Conservation (phyloP, 768 basidiomycete genomes). For the Amanita rubescens region DNA sequence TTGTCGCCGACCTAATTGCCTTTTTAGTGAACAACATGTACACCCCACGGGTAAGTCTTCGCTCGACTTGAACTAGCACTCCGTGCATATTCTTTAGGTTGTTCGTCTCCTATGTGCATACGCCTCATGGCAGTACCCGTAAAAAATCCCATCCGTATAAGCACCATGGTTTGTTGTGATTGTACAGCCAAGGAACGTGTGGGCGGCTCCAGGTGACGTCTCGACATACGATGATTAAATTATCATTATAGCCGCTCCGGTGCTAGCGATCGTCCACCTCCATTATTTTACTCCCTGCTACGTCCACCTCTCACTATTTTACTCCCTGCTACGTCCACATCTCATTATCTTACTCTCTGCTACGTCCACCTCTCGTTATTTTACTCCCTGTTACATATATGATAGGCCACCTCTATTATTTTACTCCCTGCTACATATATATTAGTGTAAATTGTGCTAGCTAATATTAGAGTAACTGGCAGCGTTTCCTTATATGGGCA, state of each 20-base stretch:
- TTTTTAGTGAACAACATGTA: slow-evolving; percentile 62
- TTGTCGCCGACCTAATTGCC: slow-evolving; percentile 53
- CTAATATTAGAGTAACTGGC: neutral
- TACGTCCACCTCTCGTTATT: neutral
- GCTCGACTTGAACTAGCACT: neutral
- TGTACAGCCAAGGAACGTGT: slow-evolving; percentile 27
- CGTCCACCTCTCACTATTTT: neutral
- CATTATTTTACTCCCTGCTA: neutral
- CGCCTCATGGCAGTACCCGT: slow-evolving; percentile 63
- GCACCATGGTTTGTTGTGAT: slow-evolving; percentile 40
- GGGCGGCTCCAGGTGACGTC: neutral
- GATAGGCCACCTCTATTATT: neutral
- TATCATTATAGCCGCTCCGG: neutral
- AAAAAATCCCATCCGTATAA: slow-evolving; percentile 66
- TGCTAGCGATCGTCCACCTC: too few species aligned
- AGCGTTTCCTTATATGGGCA: neutral
- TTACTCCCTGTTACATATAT: neutral
- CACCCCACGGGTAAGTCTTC: slow-evolving; percentile 42
- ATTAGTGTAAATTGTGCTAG: neutral
- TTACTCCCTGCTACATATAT: too few species aligned
- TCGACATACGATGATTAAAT: neutral
- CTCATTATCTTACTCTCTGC: neutral
- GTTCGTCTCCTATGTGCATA: slow-evolving; percentile 47
- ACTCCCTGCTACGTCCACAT: neutral
- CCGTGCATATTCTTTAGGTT: slow-evolving; percentile 30